Evolutionary conservation across 2,329 filamentous ascomycete genomes (phyloP).

Genomic region (Aureobasidium sp.): DNA sequence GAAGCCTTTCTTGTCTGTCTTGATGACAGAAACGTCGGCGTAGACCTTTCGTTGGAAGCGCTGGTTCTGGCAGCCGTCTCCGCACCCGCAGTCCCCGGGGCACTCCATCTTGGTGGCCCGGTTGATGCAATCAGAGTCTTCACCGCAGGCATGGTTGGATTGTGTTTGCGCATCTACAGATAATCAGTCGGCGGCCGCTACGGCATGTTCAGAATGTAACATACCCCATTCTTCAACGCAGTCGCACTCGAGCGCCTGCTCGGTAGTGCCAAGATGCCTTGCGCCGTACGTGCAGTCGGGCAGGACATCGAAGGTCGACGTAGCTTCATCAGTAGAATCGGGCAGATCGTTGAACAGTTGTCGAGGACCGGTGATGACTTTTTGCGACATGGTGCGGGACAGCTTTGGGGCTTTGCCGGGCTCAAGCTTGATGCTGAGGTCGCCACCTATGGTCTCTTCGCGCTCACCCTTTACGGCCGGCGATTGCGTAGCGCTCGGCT

Average conservation of each 20-base stretch:
- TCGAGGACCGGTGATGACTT: constrained; percentile 52
- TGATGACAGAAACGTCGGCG: constrained; percentile 86
- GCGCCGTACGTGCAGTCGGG: constrained; percentile 82
- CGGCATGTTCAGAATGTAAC: constrained; percentile 27
- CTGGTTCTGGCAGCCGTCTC: constrained; percentile 81
- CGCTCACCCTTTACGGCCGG: constrained; percentile 32
- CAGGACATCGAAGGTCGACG: constrained; percentile 69
- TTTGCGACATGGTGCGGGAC: constrained; percentile 65
- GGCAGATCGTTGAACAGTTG: constrained; percentile 65
- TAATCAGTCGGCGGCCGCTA: constrained; percentile 20
- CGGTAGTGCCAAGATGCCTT: constrained; percentile 82
- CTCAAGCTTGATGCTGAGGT: constrained; percentile 55
- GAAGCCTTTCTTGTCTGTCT: constrained; percentile 95
- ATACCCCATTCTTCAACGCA: constrained; percentile 92
- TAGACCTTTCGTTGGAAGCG: constrained; percentile 87
- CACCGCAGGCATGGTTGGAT: constrained; percentile 77
- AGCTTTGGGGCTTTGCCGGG: constrained; percentile 61
- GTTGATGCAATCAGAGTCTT: constrained; percentile 98
- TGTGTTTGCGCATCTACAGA: constrained; percentile 40
- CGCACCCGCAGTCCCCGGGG: constrained; percentile 77
- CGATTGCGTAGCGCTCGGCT: constrained; percentile 25
- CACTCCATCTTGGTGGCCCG: constrained; percentile 98
- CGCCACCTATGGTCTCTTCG: constrained; percentile 50
- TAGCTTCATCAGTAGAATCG: constrained; percentile 69
- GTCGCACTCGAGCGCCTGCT: constrained; percentile 91